These are phyloP conservation scores for Curvularia spicifera DNA, from an alignment of 2,329 filamentous ascomycete genomes.

Conservation along the genomic window DNA sequence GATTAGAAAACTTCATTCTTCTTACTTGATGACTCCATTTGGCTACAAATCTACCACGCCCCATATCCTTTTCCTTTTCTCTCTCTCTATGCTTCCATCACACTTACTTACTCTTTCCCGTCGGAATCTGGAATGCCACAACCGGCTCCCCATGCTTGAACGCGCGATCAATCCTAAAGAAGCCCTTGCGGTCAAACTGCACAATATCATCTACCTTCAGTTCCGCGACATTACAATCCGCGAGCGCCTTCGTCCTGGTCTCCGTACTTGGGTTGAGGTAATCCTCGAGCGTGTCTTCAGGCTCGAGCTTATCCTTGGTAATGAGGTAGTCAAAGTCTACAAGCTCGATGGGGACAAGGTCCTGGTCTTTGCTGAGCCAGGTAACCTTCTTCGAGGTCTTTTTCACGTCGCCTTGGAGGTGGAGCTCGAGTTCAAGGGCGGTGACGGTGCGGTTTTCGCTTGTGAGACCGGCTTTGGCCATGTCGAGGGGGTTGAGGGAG, in stretches of 20 bases:
- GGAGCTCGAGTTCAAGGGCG: slow-evolving; percentile 79
- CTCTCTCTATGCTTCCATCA: not conserved
- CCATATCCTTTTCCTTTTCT: not conserved
- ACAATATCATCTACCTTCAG: slow-evolving; percentile 90
- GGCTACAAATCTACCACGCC: too few relatives aligned
- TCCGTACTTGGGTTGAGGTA: slow-evolving; percentile 80
- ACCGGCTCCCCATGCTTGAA: slow-evolving; percentile 65
- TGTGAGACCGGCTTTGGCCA: slow-evolving; percentile 53
- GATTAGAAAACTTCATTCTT: not conserved
- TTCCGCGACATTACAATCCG: slow-evolving; percentile 78
- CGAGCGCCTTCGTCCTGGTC: slow-evolving; percentile 74
- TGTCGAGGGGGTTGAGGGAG: slow-evolving; percentile 56
- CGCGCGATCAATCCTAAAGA: slow-evolving; percentile 79
- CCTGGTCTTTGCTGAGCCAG: slow-evolving; percentile 82
- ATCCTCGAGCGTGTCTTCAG: slow-evolving; percentile 82
- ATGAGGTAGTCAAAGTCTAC: slow-evolving; percentile 96
- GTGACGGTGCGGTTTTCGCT: slow-evolving; percentile 59
- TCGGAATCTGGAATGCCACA: slow-evolving; percentile 73
- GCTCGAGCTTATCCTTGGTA: slow-evolving; percentile 91
- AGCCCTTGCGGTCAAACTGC: slow-evolving; percentile 92
- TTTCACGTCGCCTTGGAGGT: slow-evolving; percentile 92
- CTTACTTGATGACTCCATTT: not conserved
- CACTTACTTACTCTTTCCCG: slow-evolving; percentile 59
- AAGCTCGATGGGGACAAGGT: slow-evolving; percentile 80
- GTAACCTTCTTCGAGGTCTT: slow-evolving; percentile 96